Conservation (phyloP, 2,329 filamentous ascomycete genomes). For the Furcasterigmium sp. region DNA sequence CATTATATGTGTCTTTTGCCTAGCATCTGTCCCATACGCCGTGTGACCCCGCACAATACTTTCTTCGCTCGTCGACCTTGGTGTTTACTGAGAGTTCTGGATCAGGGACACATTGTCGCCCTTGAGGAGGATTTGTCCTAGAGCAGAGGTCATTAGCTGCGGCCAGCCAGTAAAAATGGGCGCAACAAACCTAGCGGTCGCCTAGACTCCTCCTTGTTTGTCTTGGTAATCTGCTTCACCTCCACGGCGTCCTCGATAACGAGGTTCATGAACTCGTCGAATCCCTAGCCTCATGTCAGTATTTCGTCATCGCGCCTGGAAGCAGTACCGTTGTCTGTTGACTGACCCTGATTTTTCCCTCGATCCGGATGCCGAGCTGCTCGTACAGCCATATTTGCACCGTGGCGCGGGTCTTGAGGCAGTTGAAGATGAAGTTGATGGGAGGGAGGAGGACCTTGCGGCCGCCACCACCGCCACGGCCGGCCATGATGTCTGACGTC, state of each 20-base stretch:
- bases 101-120: conserved; percentile 85
- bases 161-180: background rate
- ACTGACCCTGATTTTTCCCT: conserved; percentile 88
- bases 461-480: conserved; percentile 37
- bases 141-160: conserved; percentile 16
- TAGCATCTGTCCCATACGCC: background rate
- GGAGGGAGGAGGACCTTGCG: conserved; percentile 56
- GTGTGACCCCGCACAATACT: background rate
- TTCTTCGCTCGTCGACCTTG: background rate
- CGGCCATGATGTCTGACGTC: too few relatives aligned
- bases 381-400: conserved; percentile 97
- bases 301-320: conserved; percentile 73
- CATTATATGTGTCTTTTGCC: conserved; percentile 45
- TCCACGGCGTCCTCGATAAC: conserved; percentile 94
- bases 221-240: conserved; percentile 80
- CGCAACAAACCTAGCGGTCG: conserved; percentile 64
- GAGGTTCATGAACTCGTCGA: conserved; percentile 99
- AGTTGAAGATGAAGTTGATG: conserved; percentile 62
- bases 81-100: conserved; percentile 36
- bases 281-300: conserved; percentile 57
- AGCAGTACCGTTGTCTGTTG: background rate
- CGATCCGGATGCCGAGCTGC: conserved; percentile 88
- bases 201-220: conserved; percentile 68
- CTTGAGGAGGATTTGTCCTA: conserved; percentile 81
- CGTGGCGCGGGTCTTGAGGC: conserved; percentile 76